Evolutionary conservation across 73 alveolate genomes (phyloP).

Genomic region (Symbiodinium natans): DNA sequence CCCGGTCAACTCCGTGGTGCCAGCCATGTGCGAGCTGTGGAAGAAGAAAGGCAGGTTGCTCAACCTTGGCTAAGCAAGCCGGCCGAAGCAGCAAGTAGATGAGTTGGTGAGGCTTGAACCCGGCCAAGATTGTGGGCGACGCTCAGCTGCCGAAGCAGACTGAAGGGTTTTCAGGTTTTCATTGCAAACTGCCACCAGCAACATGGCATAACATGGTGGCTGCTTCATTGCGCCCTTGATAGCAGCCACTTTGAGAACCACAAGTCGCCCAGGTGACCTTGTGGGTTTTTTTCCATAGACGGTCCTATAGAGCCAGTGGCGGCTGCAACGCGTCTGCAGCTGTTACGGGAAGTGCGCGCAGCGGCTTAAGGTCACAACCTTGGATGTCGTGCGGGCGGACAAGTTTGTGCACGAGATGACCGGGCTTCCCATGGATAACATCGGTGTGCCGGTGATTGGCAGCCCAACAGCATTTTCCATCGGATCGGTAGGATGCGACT

Average conservation of each 20-base stretch:
- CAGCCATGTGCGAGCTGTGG: constrained; percentile 94
- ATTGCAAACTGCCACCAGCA: too few relatives aligned
- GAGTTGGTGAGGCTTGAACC: constrained; percentile 44
- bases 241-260: too few relatives aligned
- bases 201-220: too few relatives aligned
- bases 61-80: not conserved
- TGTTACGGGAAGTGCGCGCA: too few relatives aligned
- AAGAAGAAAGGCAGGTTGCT: constrained; percentile 62
- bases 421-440: constrained; percentile 70
- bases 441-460: constrained; percentile 80
- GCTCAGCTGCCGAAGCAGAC: not conserved
- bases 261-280: too few relatives aligned
- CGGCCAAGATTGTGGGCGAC: constrained; percentile 76
- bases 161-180: too few relatives aligned
- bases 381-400: constrained; percentile 92
- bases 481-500: too few relatives aligned
- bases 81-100: too few relatives aligned
- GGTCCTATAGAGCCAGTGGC: too few relatives aligned
- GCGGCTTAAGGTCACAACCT: constrained; percentile 84
- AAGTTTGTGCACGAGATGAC: constrained; percentile 92
- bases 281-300: too few relatives aligned
- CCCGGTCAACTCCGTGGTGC: constrained; percentile 91
- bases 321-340: too few relatives aligned
- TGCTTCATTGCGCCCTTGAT: too few relatives aligned
- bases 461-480: not conserved